Evolutionary conservation across 1,139 yeast genomes (phyloP).

Genomic region (Pichia norvegensis): DNA sequence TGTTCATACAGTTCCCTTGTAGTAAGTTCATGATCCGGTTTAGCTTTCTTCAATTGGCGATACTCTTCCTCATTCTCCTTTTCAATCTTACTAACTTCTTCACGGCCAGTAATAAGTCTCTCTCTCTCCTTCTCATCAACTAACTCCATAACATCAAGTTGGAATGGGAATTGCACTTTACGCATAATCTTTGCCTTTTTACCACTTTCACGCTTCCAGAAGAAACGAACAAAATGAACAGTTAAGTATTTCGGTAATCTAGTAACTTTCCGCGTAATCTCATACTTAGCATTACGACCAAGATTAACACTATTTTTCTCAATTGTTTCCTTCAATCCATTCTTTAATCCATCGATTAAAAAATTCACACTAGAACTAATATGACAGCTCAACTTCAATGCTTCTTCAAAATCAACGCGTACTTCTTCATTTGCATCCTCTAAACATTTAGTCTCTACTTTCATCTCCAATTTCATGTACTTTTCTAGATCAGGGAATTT

Average conservation of each 20-base stretch:
- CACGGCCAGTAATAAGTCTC: slow-evolving; percentile 65
- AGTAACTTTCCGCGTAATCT: slow-evolving; percentile 59
- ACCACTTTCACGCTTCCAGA: slow-evolving; percentile 88
- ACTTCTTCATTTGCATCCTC: slow-evolving; percentile 41
- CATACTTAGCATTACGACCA: slow-evolving; percentile 63
- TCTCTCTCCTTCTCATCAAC: slow-evolving; percentile 67
- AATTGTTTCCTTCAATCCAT: slow-evolving; percentile 66
- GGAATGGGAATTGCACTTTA: slow-evolving; percentile 91
- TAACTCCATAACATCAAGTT: slow-evolving; percentile 79
- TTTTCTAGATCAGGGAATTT: slow-evolving; percentile 45
- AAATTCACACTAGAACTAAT: slow-evolving; percentile 81
- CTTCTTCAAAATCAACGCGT: slow-evolving; percentile 42
- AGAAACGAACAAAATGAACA: slow-evolving; percentile 88
- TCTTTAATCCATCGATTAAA: slow-evolving; percentile 74
- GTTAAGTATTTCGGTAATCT: slow-evolving; percentile 83
- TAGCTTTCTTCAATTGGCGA: slow-evolving; percentile 69
- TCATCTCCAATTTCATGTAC: slow-evolving; percentile 58
- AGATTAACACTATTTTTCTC: slow-evolving; percentile 71
- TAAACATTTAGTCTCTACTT: slow-evolving; percentile 50
- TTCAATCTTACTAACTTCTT: slow-evolving; percentile 66
- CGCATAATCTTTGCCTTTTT: slow-evolving; percentile 90
- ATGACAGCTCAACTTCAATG: slow-evolving; percentile 78
- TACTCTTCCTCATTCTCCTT: slow-evolving; percentile 66
- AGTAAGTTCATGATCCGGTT: slow-evolving; percentile 26
- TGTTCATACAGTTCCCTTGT: slow-evolving; percentile 37